Evolutionary conservation across 2,329 filamentous ascomycete genomes (phyloP).

Genomic region (Trichoderma cornu-damae): DNA sequence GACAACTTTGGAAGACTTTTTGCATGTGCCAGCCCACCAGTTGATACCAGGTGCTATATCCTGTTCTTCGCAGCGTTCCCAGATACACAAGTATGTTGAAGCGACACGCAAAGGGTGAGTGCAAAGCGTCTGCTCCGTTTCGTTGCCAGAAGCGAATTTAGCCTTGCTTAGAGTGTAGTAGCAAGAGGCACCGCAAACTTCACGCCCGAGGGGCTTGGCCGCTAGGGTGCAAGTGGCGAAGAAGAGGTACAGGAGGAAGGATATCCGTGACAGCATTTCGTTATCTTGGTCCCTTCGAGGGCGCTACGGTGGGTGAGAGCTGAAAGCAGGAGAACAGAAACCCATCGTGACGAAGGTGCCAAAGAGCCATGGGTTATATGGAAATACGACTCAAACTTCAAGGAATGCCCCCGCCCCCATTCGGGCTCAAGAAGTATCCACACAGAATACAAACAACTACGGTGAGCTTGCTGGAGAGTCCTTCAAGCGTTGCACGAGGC

Average conservation of each 20-base stretch:
- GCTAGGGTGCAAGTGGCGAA: conserved; percentile 15
- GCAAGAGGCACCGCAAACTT: conserved; percentile 23
- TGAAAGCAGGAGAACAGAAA: neutral
- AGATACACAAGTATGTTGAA: conserved; percentile 22
- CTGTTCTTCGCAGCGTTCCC: conserved; percentile 19
- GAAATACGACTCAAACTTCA: neutral
- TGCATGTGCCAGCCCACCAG: conserved; percentile 22
- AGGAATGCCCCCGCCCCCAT: too few species aligned
- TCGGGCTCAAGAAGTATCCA: neutral
- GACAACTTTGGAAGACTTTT: conserved; percentile 21
- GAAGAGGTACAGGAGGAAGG: conserved; percentile 12
- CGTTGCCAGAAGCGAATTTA: conserved; percentile 18
- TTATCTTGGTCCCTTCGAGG: neutral
- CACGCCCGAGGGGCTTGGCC: conserved; percentile 21
- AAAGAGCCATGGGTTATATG: neutral
- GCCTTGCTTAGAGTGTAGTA: conserved; percentile 22
- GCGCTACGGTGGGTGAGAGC: neutral
- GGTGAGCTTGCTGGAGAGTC: neutral
- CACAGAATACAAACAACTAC: neutral
- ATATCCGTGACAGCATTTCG: conserved; percentile 11
- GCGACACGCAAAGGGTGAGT: conserved; percentile 21
- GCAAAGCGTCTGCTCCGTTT: conserved; percentile 20
- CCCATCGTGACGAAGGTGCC: neutral
- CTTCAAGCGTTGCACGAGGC: neutral
- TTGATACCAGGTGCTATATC: conserved; percentile 18